Percentiles rank a stretch among this genome's conserved stretches.
Conservation (phyloP, 129 eudicot species). For the Escallonia rubra region DNA sequence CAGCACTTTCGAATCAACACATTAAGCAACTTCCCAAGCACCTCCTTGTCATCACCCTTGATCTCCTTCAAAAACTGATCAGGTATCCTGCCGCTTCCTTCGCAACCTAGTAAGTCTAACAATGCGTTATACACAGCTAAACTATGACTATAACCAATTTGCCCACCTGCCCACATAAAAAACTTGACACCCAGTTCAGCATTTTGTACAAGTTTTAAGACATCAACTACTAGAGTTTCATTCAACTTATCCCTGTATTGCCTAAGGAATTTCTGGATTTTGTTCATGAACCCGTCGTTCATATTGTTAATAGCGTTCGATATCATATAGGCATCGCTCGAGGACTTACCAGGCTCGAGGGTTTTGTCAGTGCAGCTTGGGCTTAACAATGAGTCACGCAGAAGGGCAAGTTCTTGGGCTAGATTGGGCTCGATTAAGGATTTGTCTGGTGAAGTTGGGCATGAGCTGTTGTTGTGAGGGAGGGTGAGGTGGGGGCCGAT, state of each 20-base stretch:
- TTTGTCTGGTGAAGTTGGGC: constrained; percentile 7
- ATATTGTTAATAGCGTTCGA: constrained; percentile 30
- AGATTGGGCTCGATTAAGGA: constrained; percentile 14
- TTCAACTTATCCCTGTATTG: constrained; percentile 56
- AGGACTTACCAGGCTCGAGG: constrained; percentile 31
- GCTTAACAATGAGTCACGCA: constrained; percentile 36
- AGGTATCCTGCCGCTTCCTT: constrained; percentile 23
- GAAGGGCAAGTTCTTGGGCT: constrained; percentile 37
- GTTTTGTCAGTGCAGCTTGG: constrained; percentile 13
- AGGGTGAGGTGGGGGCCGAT: constrained; percentile 27
- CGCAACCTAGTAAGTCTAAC: constrained; percentile 47
- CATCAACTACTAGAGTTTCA: constrained; percentile 67
- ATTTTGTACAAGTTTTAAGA: constrained; percentile 53
- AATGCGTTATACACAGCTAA: constrained; percentile 56
- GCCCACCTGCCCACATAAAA: constrained; percentile 88
- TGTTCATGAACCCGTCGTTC: constrained; percentile 33
- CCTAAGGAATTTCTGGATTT: constrained; percentile 53
- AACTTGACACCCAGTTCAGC: constrained; percentile 66
- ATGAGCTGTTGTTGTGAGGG: constrained; percentile 3
- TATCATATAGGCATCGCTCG: constrained; percentile 38
- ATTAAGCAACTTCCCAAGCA: constrained; percentile 67
- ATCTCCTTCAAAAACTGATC: constrained; percentile 51
- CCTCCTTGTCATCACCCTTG: constrained; percentile 53
- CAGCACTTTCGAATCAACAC: constrained; percentile 64
- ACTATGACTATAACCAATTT: constrained; percentile 76